Conservation (phyloP, 768 basidiomycete genomes). For the Lactifluus echinatus region DNA sequence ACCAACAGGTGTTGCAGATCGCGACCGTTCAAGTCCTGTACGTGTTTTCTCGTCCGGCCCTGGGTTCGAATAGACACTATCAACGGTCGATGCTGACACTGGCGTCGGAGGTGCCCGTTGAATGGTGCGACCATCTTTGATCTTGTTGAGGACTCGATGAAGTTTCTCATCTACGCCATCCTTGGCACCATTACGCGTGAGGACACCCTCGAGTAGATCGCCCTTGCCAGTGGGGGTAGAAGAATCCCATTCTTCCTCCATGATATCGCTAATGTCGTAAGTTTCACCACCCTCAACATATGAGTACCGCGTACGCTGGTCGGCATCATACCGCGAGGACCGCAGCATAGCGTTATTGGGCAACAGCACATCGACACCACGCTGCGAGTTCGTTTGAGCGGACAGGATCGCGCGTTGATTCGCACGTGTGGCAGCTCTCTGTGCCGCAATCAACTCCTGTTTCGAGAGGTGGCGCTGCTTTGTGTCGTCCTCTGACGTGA, state of each 20-base stretch:
- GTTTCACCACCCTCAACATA: slow-evolving; percentile 91
- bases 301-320: slow-evolving; percentile 81
- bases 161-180: slow-evolving; percentile 61
- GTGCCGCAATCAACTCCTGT: slow-evolving; percentile 90
- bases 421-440: slow-evolving; percentile 77
- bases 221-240: slow-evolving; percentile 32
- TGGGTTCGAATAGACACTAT: slow-evolving; percentile 43
- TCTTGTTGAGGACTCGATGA: slow-evolving; percentile 66
- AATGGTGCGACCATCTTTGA: slow-evolving; percentile 52
- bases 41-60: slow-evolving; percentile 39
- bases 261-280: slow-evolving; percentile 87
- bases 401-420: slow-evolving; percentile 81
- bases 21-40: slow-evolving; percentile 19
- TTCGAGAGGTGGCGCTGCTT: slow-evolving; percentile 45
- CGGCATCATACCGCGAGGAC: slow-evolving; percentile 64
- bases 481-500: slow-evolving; percentile 40
- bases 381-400: slow-evolving; percentile 72
- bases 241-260: slow-evolving; percentile 77
- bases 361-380: slow-evolving; percentile 83
- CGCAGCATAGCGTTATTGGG: slow-evolving; percentile 81
- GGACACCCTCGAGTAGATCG: slow-evolving; percentile 63
- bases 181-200: slow-evolving; percentile 37
- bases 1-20: slow-evolving; percentile 16
- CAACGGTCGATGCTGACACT: slow-evolving; percentile 21
- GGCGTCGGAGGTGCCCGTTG: slow-evolving; percentile 22